A percentile compares a stretch with the other conserved stretches of the same genome.
Conservation (phyloP, 805 yeast species). For the Candida taoyuanica region DNA sequence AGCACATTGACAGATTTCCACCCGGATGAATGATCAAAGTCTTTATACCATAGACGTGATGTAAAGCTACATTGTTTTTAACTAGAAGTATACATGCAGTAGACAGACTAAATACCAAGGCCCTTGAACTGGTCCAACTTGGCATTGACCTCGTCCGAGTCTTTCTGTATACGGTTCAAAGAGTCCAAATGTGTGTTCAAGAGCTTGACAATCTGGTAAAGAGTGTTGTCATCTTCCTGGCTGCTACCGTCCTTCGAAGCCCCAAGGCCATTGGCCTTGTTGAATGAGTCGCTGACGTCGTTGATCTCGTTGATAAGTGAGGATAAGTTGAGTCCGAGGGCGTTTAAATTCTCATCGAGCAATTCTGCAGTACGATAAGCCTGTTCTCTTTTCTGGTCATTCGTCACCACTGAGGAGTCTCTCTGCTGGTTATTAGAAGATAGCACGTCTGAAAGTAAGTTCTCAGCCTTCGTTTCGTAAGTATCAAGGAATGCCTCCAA, state of each 20-base stretch:
- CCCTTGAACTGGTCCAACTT: slow-evolving; percentile 44
- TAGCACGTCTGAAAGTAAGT: slow-evolving; percentile 32
- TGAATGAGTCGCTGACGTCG: slow-evolving; percentile 74
- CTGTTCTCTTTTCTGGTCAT: slow-evolving; percentile 84
- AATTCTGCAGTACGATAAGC: slow-evolving; percentile 86
- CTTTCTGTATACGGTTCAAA: slow-evolving; percentile 77
- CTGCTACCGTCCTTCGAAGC: slow-evolving; percentile 29
- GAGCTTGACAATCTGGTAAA: slow-evolving; percentile 71
- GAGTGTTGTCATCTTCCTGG: slow-evolving; percentile 40
- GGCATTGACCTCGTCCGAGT: slow-evolving; percentile 62
- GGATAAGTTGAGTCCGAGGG: slow-evolving; percentile 69
- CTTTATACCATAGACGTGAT: too few species aligned
- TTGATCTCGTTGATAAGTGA: slow-evolving; percentile 79
- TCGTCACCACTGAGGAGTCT: slow-evolving; percentile 38
- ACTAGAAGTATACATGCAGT: slow-evolving; percentile 1
- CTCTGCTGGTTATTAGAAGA: slow-evolving; percentile 28
- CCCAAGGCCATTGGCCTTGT: slow-evolving; percentile 48
- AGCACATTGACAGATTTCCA: slow-evolving; percentile 45
- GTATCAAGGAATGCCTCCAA: slow-evolving; percentile 75
- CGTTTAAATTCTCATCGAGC: slow-evolving; percentile 74
- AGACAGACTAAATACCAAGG: slow-evolving; percentile 15
- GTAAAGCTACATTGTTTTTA: too few species aligned
- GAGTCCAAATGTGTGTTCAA: slow-evolving; percentile 88
- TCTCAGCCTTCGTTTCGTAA: slow-evolving; percentile 53
- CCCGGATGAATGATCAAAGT: slow-evolving; percentile 29